A percentile compares a stretch with the other conserved stretches of the same genome.
Evolutionary conservation across 148 eudicot species (phyloP).

Genomic region (Vaccinium vitisidaea): DNA sequence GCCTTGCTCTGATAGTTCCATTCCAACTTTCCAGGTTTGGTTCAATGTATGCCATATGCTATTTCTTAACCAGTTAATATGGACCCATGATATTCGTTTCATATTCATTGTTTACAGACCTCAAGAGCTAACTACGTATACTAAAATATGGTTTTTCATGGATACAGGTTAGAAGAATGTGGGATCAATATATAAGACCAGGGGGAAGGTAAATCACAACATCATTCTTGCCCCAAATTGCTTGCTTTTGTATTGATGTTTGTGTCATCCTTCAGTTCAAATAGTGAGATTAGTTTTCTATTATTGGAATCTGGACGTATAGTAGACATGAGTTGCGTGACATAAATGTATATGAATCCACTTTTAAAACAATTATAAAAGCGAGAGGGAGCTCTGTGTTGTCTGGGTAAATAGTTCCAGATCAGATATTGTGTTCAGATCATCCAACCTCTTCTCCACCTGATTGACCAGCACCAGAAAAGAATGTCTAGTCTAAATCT

Average conservation of each 20-base stretch:
- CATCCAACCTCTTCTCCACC: neutral
- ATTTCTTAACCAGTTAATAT: neutral
- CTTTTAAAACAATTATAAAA: neutral
- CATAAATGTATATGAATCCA: neutral
- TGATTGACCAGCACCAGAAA: neutral
- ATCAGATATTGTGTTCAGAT: neutral
- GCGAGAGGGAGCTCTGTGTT: neutral
- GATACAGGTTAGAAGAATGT: slow-evolving; percentile 76
- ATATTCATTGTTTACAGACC: neutral
- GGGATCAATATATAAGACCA: slow-evolving; percentile 89
- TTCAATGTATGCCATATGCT: neutral
- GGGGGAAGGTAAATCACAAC: slow-evolving; percentile 67
- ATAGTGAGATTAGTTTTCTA: neutral
- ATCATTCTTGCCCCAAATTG: neutral
- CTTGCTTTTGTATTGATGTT: neutral
- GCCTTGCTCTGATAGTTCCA: neutral
- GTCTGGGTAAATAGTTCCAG: neutral
- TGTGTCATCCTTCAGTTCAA: neutral
- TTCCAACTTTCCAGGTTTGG: neutral
- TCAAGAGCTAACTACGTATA: neutral
- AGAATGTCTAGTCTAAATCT: neutral
- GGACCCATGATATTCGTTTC: neutral
- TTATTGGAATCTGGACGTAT: neutral
- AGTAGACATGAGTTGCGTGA: neutral
- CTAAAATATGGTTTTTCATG: neutral